Evolutionary conservation across 2,329 filamentous ascomycete genomes (phyloP).

Genomic region (Fusarium avenaceum): DNA sequence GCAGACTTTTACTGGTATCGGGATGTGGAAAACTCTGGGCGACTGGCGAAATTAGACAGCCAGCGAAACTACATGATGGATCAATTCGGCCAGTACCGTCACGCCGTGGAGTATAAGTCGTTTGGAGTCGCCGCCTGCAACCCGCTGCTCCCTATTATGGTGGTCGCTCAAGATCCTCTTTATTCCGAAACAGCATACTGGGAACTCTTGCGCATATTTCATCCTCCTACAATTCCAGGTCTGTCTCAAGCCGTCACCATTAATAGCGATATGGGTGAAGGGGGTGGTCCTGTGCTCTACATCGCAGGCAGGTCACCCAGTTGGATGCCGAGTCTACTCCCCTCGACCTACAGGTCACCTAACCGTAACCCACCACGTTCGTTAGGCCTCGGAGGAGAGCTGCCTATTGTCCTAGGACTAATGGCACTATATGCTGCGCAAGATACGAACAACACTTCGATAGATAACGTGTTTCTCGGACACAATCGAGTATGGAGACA

Average conservation of each 20-base stretch:
- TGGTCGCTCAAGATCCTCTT: conserved; percentile 43
- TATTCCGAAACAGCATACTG: conserved; percentile 34
- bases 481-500: conserved; percentile 45
- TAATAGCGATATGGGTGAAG: conserved; percentile 31
- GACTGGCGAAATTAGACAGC: conserved; percentile 1
- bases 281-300: conserved; percentile 43
- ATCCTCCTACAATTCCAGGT: conserved; percentile 36
- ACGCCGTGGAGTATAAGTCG: conserved; percentile 39
- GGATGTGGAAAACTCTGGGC: conserved; percentile 1
- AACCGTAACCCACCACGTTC: conserved; percentile 37
- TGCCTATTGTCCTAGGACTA: conserved; percentile 57
- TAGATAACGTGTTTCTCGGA: conserved; percentile 46
- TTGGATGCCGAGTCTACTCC: conserved; percentile 58
- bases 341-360: conserved; percentile 49
- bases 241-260: conserved; percentile 50
- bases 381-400: conserved; percentile 54
- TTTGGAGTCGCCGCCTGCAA: conserved; percentile 56
- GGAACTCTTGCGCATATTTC: conserved; percentile 51
- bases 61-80: conserved; percentile 1
- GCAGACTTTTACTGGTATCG: conserved; percentile 43
- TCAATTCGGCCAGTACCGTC: not conserved
- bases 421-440: conserved; percentile 54
- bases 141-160: conserved; percentile 54
- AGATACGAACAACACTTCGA: conserved; percentile 9
- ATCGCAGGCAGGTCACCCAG: conserved; percentile 51